Base-by-base conservation (phyloP, 192 early-diverging fungal species). In the Geosiphon pyriformis region DNA sequence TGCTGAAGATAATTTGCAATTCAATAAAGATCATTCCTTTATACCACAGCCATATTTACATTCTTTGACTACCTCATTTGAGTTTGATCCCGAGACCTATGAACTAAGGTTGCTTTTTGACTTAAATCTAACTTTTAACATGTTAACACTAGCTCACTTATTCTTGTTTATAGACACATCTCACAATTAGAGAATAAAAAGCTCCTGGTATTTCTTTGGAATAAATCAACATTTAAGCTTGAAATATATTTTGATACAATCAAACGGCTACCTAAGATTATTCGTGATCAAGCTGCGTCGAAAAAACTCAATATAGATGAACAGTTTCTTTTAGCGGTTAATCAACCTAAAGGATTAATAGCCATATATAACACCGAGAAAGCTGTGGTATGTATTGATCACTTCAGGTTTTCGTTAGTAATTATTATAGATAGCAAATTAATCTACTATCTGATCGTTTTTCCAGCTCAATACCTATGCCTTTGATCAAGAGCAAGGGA, bases 311-410 rank as follows among this genome's bases (percentile, higher is more conserved):
- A n/a, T n/a, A n/a, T n/a, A n/a, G n/a, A n/a, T n/a, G n/a, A n/a
- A n/a, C n/a, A n/a, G n/a, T 47, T 47, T 8, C 46, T 47, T 8
- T 18, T 47, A 12, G 46, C 46, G 8, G 46, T 65, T 18, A 65
- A 65, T 65, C 32, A 53, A 12, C 32, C 62, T 2, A 65, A 33
- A 65, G 29, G 20, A 1, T 47, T 69, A 27, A 52, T 61, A 42
- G 68, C 60, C 1, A 51, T 60, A 29, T 51, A 69, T 52, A 20
- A 65, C 52, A 25, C 20, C n/a, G 18, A 65, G 15, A 46, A 31
- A n/a, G 23, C 32, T 3, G 10, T 51, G 31, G 59, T 35, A 23
- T 30, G 35, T 61, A 26, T 26, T 49, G 50, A 35, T 32, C 0
- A n/a, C 4, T 59, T 53, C 7, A 23, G 10, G 17, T n/a, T 25